Conservation (phyloP, 768 basidiomycete species). For the Auricularia heimuer region DNA sequence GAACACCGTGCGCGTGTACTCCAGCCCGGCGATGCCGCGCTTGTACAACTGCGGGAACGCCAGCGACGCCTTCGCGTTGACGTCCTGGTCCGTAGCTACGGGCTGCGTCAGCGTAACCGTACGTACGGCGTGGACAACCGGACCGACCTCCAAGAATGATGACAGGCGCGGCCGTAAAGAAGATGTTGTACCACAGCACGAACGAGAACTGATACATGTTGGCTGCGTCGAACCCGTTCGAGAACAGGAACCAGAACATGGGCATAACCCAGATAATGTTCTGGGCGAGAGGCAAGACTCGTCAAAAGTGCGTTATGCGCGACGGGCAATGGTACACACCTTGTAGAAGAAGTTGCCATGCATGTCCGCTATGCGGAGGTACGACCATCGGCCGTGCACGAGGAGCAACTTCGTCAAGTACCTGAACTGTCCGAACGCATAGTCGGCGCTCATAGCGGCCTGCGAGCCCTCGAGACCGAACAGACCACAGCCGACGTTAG, state of each 20-base stretch:
- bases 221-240: conserved; percentile 87
- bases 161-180: conserved; percentile 94
- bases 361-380: conserved; percentile 96
- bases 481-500: conserved; percentile 91
- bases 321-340: conserved; percentile 31
- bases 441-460: conserved; percentile 98
- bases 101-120: neutral
- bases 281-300: conserved; percentile 40
- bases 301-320: conserved; percentile 28
- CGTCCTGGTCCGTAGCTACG: conserved; percentile 87
- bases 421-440: conserved; percentile 95
- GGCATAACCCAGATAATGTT: conserved; percentile 90
- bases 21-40: conserved; percentile 85
- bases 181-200: conserved; percentile 80
- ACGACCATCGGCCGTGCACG: conserved; percentile 96
- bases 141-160: conserved; percentile 74
- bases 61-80: conserved; percentile 82
- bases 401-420: conserved; percentile 85
- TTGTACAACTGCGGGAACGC: conserved; percentile 95
- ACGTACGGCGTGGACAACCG: neutral
- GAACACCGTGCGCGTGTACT: conserved; percentile 87
- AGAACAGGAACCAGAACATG: conserved; percentile 90
- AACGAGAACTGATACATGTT: conserved; percentile 96
- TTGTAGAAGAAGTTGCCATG: conserved; percentile 99
- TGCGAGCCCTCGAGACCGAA: conserved; percentile 94